Evolutionary conservation across 1,284 basidiomycete genomes (phyloP), one percentile per base, ranked within the genome.

Genomic region (Trichosporon coremiiforme): DNA sequence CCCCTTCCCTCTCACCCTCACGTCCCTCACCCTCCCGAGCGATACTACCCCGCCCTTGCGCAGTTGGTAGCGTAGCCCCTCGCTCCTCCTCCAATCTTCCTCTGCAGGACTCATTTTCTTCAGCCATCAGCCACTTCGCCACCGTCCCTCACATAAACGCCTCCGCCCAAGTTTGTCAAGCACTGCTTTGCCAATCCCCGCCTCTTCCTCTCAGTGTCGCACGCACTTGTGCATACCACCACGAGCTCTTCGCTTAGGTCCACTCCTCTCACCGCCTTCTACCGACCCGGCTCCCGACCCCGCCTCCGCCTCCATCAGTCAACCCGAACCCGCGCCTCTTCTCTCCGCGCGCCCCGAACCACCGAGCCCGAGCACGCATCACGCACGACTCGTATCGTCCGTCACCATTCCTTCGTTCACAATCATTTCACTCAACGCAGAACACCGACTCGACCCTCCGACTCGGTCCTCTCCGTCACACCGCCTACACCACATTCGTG

Each of bases 41-140:
- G 47, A 53, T 53, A 53, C 47, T 53, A 53, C 47, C 47, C 47
- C 47, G 47, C 47, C 47, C 47, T 53, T 22, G 41, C 15, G 41
- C 41, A 17, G 41, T 15, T 45, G 41, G 41, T 45, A 45, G 2
- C 41, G n/a, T n/a, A n/a, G n/a, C 41, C 20, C 17, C n/a, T 53
- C 47, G n/a, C 20, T 53, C 47, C 33, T 20, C 22, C n/a, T n/a
- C n/a, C 22, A 12, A 45, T 41, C 13, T n/a, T 47, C 45, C 20
- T 53, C 47, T 38, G 36, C 36, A 38, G 36, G 36, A 38, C 36
- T 10, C 36, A 38, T 38, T 15, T 15, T 45, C 41, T 45, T 45
- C 41, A 45, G 41, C 41, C 41, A 9, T n/a, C 41, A 45, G 41
- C 41, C 41, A 15, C 41, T 15, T 45, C 41, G 41, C 41, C 41